Percentiles rank a stretch among this genome's conserved stretches.
These are phyloP conservation scores for Chionographis japonica DNA, from an alignment of 106 monocot species.

Conservation along the genomic window DNA sequence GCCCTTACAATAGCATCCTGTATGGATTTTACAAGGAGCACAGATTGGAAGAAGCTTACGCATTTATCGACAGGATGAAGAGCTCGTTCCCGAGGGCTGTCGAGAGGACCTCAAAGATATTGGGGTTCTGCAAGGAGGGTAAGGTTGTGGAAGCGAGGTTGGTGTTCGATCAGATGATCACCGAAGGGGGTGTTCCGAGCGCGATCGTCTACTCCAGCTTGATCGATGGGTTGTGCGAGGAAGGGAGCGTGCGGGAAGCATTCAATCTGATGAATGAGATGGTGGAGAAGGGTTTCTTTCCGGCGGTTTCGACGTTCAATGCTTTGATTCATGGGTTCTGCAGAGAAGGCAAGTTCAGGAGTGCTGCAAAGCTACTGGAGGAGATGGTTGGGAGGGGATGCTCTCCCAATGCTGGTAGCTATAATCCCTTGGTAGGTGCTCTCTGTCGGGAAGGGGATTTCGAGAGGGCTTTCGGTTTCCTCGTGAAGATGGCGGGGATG, in stretches of 20 bases:
- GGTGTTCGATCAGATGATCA: conserved; percentile 52
- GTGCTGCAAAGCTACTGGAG: conserved; percentile 40
- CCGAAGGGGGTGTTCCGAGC: conserved; percentile 38
- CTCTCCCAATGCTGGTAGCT: conserved; percentile 32
- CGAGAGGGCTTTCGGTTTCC: conserved; percentile 34
- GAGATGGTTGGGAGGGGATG: conserved; percentile 65
- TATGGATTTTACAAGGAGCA: conserved; percentile 59
- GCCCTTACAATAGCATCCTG: conserved; percentile 67
- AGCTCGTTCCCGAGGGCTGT: conserved; percentile 49
- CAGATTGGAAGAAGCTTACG: conserved; percentile 45
- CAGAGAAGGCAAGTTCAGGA: conserved; percentile 27
- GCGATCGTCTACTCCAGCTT: conserved; percentile 40
- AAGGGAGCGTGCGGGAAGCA: conserved; percentile 24
- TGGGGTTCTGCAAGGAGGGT: conserved; percentile 28
- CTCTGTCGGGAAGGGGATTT: conserved; percentile 28
- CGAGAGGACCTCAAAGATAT: conserved; percentile 35
- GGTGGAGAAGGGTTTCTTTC: conserved; percentile 41
- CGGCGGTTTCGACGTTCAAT: conserved; percentile 43
- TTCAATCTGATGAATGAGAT: conserved; percentile 69
- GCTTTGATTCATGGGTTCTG: conserved; percentile 49
- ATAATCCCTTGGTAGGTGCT: conserved; percentile 35
- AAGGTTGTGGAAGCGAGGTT: conserved; percentile 37
- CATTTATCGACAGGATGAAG: conserved; percentile 47
- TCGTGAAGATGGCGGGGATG: conserved; percentile 32
- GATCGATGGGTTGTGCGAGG: conserved; percentile 32